Evolutionary conservation across 352 stramenopile genomes (phyloP).

Genomic region (Phytophthora crassamura): DNA sequence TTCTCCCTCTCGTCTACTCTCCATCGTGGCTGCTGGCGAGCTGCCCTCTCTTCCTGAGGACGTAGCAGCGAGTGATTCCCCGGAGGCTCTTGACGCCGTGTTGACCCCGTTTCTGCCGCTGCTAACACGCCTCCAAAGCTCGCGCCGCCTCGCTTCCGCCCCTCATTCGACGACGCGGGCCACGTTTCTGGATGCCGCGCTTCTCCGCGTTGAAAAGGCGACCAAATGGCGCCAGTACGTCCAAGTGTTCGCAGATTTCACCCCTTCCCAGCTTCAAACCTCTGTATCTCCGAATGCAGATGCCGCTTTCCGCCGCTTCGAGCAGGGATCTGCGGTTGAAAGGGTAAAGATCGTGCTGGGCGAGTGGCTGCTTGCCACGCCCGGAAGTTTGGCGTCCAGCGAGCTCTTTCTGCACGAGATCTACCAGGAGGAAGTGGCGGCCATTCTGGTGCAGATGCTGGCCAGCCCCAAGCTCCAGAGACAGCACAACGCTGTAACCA

Average conservation of each 20-base stretch:
- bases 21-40: constrained; percentile 28
- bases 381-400: constrained; percentile 31
- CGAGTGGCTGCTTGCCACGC: constrained; percentile 34
- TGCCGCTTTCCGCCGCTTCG: constrained; percentile 57
- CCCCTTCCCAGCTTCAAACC: constrained; percentile 33
- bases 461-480: constrained; percentile 41
- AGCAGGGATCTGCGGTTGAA: constrained; percentile 40
- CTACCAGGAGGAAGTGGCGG: constrained; percentile 62
- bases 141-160: constrained; percentile 14
- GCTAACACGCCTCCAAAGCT: constrained; percentile 52
- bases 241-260: constrained; percentile 40
- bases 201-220: constrained; percentile 47
- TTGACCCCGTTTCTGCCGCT: constrained; percentile 57
- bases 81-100: constrained; percentile 23
- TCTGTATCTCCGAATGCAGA: constrained; percentile 8
- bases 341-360: constrained; percentile 50
- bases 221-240: constrained; percentile 57
- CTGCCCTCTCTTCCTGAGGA: constrained; percentile 26
- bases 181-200: constrained; percentile 26
- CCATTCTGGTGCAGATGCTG: constrained; percentile 55
- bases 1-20: constrained; percentile 24
- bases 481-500: constrained; percentile 17
- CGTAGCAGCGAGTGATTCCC: constrained; percentile 10
- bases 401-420: constrained; percentile 65
- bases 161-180: not conserved